Evolutionary conservation across 176 grass and related monocot species (phyloP).

Genomic region (Pontederia crassipes): DNA sequence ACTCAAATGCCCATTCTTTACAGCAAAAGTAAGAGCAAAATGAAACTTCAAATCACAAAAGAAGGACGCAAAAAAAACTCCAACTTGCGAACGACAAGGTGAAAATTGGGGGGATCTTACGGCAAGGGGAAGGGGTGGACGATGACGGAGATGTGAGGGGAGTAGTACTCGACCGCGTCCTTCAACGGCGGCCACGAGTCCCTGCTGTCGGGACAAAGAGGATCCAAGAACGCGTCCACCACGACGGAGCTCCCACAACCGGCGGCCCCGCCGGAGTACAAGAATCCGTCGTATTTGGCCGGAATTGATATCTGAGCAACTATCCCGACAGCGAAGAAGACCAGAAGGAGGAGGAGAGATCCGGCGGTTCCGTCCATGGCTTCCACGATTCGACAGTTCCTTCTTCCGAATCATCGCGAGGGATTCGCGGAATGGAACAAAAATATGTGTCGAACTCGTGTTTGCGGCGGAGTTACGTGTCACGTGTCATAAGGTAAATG

Average conservation of each 20-base stretch:
- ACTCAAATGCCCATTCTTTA: no score
- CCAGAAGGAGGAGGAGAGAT: no score
- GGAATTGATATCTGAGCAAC: conserved; percentile 14
- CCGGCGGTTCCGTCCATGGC: no score
- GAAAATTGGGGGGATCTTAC: conserved; percentile 31
- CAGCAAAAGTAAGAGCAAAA: no score
- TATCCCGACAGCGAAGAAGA: no score
- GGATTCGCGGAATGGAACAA: no score
- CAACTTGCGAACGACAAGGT: not conserved
- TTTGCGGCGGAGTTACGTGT: no score
- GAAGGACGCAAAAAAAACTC: not conserved
- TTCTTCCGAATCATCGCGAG: no score
- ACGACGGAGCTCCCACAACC: conserved; percentile 52
- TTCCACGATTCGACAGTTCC: no score
- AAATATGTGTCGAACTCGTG: no score
- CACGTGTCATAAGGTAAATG: no score
- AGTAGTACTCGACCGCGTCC: conserved; percentile 48
- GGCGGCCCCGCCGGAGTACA: conserved; percentile 23
- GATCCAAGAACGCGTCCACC: conserved; percentile 89
- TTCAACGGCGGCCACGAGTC: conserved; percentile 57
- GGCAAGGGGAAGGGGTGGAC: conserved; percentile 93
- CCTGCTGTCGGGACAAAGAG: conserved; percentile 83
- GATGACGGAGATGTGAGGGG: conserved; percentile 49
- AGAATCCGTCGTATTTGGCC: conserved; percentile 62
- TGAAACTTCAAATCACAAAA: not conserved